Percentiles rank a stretch among this genome's conserved stretches.
Conservation (phyloP, 805 yeast species). For the Jamesozyma hellenica region DNA sequence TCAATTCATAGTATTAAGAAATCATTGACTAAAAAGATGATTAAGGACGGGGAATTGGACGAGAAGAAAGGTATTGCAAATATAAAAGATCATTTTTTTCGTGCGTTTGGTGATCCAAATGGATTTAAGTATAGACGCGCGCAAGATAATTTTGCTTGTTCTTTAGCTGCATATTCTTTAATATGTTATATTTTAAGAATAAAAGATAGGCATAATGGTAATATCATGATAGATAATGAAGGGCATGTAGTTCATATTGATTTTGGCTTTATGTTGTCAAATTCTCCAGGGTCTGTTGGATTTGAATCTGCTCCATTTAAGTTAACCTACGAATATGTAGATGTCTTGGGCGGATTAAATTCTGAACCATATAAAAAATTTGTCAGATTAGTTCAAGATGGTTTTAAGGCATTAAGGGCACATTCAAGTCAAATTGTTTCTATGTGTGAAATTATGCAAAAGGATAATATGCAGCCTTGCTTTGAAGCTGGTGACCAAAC, state of each 20-base stretch:
- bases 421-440: constrained; percentile 65
- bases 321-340: constrained; percentile 80
- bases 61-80: constrained; percentile 61
- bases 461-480: constrained; percentile 83
- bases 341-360: constrained; percentile 70
- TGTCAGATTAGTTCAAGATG: constrained; percentile 51
- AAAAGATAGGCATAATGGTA: constrained; percentile 95
- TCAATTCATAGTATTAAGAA: constrained; percentile 92
- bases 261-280: constrained; percentile 85
- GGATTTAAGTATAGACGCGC: constrained; percentile 56
- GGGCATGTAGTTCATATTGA: constrained; percentile 95
- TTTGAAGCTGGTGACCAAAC: constrained; percentile 83
- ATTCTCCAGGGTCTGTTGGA: constrained; percentile 94
- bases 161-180: constrained; percentile 86
- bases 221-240: constrained; percentile 90
- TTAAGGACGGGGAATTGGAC: constrained; percentile 50
- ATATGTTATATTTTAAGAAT: constrained; percentile 84
- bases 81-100: constrained; percentile 65
- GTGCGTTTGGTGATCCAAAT: constrained; percentile 59
- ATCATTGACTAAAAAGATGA: constrained; percentile 69
- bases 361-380: constrained; percentile 53
- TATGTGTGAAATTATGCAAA: constrained; percentile 89
- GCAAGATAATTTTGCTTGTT: constrained; percentile 72
- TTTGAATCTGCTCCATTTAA: constrained; percentile 98
- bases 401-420: constrained; percentile 65